A percentile compares a stretch with the other conserved stretches of the same genome.
Conservation (phyloP, 2,329 filamentous ascomycete genomes). For the Myriosclerotinia duriaeana region DNA sequence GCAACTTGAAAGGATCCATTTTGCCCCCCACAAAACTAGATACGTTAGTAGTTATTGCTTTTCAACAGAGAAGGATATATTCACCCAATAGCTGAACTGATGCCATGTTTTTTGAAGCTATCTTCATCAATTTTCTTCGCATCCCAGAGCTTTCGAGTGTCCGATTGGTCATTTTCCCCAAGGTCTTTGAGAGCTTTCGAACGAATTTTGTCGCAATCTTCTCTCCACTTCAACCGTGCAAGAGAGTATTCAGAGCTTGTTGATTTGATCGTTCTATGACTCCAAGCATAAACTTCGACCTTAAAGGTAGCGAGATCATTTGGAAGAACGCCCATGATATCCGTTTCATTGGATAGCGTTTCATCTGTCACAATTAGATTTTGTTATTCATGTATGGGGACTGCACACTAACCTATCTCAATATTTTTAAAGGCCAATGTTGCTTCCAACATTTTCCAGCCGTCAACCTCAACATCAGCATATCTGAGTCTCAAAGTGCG, state of each 20-base stretch:
- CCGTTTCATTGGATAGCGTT: background rate
- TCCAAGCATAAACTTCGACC: background rate
- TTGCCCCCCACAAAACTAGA: background rate
- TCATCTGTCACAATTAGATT: background rate
- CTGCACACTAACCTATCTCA: background rate
- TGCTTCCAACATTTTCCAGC: background rate
- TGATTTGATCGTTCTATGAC: no score
- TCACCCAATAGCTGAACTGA: constrained; percentile 20
- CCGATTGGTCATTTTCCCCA: background rate
- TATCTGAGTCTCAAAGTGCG: background rate
- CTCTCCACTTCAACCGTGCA: no score
- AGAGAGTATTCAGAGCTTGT: no score
- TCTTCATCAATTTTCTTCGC: constrained; percentile 18
- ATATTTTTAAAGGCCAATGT: background rate
- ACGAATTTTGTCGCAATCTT: no score
- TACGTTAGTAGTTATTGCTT: background rate
- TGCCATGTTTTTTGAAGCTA: constrained; percentile 24
- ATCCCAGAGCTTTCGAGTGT: background rate
- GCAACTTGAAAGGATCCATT: background rate
- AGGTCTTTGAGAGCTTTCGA: background rate
- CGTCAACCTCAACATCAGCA: background rate
- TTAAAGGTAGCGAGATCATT: background rate
- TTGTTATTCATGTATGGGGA: no score
- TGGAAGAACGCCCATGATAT: constrained; percentile 1
- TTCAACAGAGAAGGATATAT: background rate